Conservation (phyloP, 441 rosid species). For the Populus hybrid region DNA sequence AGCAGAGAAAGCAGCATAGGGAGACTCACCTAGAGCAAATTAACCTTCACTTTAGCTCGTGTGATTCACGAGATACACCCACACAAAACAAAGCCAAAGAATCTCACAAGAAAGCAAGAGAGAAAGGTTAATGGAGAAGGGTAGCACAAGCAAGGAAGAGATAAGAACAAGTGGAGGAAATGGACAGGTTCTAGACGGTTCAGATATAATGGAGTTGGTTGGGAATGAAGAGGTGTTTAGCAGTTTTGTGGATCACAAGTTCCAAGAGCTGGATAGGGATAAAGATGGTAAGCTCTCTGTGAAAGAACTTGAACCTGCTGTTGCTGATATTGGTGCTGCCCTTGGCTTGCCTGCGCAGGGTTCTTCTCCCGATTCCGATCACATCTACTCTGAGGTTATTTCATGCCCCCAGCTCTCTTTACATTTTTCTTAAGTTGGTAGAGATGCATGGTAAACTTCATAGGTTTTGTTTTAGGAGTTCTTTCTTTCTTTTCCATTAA, state of each 20-base stretch:
- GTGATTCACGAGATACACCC: slow-evolving; percentile 45
- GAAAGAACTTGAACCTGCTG: slow-evolving; percentile 83
- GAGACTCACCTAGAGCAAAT: neutral
- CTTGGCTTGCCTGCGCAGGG: slow-evolving; percentile 90
- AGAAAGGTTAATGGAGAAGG: slow-evolving; percentile 40
- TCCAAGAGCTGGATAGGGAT: slow-evolving; percentile 66
- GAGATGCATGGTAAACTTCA: neutral
- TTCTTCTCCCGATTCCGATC: slow-evolving; percentile 71
- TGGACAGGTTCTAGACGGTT: slow-evolving; percentile 77
- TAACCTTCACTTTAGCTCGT: slow-evolving; percentile 32
- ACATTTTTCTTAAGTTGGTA: neutral
- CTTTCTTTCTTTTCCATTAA: no score
- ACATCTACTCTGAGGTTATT: slow-evolving; percentile 74
- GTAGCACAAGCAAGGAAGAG: slow-evolving; percentile 1
- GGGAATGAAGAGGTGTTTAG: slow-evolving; percentile 73
- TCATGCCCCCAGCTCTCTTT: no score
- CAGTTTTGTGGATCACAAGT: slow-evolving; percentile 76
- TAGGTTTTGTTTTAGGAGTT: no score
- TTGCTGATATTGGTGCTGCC: slow-evolving; percentile 88
- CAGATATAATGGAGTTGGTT: slow-evolving; percentile 89
- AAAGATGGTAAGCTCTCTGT: slow-evolving; percentile 77
- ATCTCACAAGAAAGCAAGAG: slow-evolving; percentile 33
- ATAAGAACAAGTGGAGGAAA: slow-evolving; percentile 7
- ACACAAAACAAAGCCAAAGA: slow-evolving; percentile 10
- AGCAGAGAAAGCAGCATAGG: neutral